Conservation (phyloP, 345 rosid genomes). For the Pseudoturritis turrita region DNA sequence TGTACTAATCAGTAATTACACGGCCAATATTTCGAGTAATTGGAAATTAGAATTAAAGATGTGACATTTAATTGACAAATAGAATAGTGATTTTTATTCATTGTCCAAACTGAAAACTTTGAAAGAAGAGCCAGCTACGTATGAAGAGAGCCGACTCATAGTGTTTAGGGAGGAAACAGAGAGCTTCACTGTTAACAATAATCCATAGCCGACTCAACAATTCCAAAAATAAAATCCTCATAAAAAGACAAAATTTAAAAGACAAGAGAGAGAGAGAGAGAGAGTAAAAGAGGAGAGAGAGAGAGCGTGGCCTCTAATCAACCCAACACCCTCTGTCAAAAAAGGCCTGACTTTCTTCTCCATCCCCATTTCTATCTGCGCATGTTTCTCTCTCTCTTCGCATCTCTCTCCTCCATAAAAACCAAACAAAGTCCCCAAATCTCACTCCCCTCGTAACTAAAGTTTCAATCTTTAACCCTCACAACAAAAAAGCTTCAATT, state of each 20-base stretch:
- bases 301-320: conserved; percentile 23
- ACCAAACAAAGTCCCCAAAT: conserved; percentile 1
- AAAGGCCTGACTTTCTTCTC: conserved; percentile 28
- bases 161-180: conserved; percentile 9
- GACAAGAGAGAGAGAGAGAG: conserved; percentile 2
- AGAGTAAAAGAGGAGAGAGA: neutral
- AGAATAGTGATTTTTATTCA: neutral
- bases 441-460: conserved; percentile 2
- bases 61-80: neutral
- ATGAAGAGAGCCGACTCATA: conserved; percentile 28
- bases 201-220: conserved; percentile 32
- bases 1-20: too few relatives aligned
- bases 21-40: neutral
- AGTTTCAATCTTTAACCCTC: conserved; percentile 9
- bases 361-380: conserved; percentile 29
- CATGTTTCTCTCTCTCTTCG: conserved; percentile 13
- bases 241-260: conserved; percentile 16
- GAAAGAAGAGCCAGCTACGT: conserved; percentile 29
- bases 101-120: conserved; percentile 1
- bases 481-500: neutral
- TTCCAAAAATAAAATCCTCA: neutral
- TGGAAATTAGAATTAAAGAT: neutral
- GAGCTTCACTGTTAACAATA: conserved; percentile 24
- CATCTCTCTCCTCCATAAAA: conserved; percentile 11
- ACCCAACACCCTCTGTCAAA: conserved; percentile 33